These are phyloP conservation scores for Komagataella populi DNA, from an alignment of 805 yeast species.

Conservation along the genomic window DNA sequence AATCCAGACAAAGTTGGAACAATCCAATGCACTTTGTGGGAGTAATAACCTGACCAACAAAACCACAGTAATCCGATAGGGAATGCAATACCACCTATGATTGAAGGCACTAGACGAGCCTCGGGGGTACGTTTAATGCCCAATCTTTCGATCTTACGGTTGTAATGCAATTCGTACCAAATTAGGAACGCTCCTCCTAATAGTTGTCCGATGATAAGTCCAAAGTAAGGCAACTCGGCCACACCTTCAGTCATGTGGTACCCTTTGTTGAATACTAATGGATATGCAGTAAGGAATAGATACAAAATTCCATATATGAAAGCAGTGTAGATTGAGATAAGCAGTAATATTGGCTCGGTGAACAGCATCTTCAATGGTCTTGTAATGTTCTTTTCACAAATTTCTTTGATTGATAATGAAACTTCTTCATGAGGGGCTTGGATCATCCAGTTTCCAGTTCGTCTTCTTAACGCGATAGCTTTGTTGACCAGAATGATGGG, in stretches of 20 bases:
- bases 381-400: conserved; percentile 45
- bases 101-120: conserved; percentile 65
- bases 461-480: conserved; percentile 46
- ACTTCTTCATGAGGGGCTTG: conserved; percentile 65
- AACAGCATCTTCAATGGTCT: conserved; percentile 59
- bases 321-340: conserved; percentile 58
- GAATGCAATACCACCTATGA: conserved; percentile 56
- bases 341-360: conserved; percentile 60
- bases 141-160: conserved; percentile 30
- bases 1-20: conserved; percentile 60
- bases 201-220: conserved; percentile 56
- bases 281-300: conserved; percentile 61
- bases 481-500: conserved; percentile 50
- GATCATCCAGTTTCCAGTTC: conserved; percentile 74
- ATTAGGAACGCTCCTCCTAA: conserved; percentile 43
- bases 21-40: conserved; percentile 61
- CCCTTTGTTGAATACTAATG: conserved; percentile 50
- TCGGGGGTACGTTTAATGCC: conserved; percentile 62
- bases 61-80: conserved; percentile 78
- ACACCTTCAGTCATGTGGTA: conserved; percentile 54
- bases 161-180: conserved; percentile 40
- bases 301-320: conserved; percentile 74
- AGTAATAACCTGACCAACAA: conserved; percentile 78
- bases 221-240: conserved; percentile 68
- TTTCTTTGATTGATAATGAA: conserved; percentile 39